Evolutionary conservation across 495 filamentous ascomycete species (phyloP).

Genomic region (Neurospora tetraspora): DNA sequence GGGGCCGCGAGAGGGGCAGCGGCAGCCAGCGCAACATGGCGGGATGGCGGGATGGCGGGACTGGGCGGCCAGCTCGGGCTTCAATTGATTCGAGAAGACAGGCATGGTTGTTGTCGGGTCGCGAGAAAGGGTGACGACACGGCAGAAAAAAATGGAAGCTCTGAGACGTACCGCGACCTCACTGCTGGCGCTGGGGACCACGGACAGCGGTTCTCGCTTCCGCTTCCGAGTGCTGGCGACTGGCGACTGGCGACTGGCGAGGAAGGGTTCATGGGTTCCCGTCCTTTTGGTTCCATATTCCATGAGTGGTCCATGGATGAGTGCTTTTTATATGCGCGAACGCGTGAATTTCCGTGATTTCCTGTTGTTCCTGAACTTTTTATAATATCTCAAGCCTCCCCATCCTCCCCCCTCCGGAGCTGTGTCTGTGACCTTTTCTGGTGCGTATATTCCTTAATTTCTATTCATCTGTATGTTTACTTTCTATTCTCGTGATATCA

Average conservation of each 20-base stretch:
- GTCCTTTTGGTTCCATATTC: not conserved
- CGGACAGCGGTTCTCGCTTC: not conserved
- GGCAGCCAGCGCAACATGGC: not conserved
- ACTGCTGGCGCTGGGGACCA: not conserved
- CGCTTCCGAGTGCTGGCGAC: not conserved
- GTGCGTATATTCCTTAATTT: not conserved
- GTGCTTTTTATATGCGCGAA: not conserved
- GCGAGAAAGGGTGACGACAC: not conserved
- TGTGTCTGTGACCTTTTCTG: not conserved
- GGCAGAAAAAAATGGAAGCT: not conserved
- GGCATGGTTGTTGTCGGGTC: not conserved
- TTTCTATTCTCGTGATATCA: not conserved
- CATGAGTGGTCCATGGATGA: not conserved
- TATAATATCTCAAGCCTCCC: not conserved
- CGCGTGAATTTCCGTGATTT: not conserved
- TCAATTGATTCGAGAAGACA: not conserved
- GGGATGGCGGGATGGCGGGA: not conserved
- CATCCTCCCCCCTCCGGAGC: not conserved
- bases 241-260: not conserved
- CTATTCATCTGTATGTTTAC: not conserved
- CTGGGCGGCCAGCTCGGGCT: not conserved
- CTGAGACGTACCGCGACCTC: not conserved
- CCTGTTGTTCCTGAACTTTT: not conserved
- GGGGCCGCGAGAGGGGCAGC: not conserved
- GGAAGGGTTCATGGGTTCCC: not conserved